Percentiles rank a stretch among this genome's conserved stretches.
These are phyloP conservation scores for Cryptococcus jaspeensis DNA, from an alignment of 1,284 basidiomycete genomes.

Conservation along the genomic window DNA sequence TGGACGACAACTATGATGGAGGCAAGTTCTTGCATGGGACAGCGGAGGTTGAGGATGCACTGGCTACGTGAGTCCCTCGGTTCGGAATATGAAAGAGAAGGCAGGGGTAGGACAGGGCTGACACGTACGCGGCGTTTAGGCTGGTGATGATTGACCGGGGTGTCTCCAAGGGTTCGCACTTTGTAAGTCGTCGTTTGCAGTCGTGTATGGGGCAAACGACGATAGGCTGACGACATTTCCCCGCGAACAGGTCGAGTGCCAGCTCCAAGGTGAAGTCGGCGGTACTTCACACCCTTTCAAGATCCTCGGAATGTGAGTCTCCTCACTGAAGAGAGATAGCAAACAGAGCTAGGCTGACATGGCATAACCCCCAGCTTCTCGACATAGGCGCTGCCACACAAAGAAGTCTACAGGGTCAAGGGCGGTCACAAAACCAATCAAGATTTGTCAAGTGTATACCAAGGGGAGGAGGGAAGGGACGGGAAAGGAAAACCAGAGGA, in stretches of 20 bases:
- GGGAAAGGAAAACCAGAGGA: too few relatives aligned
- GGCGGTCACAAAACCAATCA: too few relatives aligned
- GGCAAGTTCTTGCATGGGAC: slow-evolving; percentile 53
- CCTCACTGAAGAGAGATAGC: neutral
- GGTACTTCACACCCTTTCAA: slow-evolving; percentile 67
- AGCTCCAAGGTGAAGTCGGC: slow-evolving; percentile 76
- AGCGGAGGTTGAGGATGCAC: slow-evolving; percentile 51
- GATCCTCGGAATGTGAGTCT: slow-evolving; percentile 67
- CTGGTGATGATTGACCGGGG: slow-evolving; percentile 73
- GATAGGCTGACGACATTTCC: neutral
- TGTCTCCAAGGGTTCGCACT: slow-evolving; percentile 76
- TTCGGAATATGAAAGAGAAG: neutral
- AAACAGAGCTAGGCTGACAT: neutral
- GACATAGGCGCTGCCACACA: slow-evolving; percentile 8
- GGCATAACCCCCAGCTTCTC: slow-evolving; percentile 13
- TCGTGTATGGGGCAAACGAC: slow-evolving; percentile 55
- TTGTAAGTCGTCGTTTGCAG: slow-evolving; percentile 60
- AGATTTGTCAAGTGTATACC: too few relatives aligned
- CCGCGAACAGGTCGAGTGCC: slow-evolving; percentile 62
- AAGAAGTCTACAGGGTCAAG: neutral
- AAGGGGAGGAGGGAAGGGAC: too few relatives aligned
- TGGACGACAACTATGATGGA: slow-evolving; percentile 56
- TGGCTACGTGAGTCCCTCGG: slow-evolving; percentile 50
- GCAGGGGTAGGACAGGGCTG: neutral
- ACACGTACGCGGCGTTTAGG: slow-evolving; percentile 49